phyloP scores from a whole-genome alignment of 768 basidiomycete genomes.

The Mycena olivaceomarginata region DNA sequence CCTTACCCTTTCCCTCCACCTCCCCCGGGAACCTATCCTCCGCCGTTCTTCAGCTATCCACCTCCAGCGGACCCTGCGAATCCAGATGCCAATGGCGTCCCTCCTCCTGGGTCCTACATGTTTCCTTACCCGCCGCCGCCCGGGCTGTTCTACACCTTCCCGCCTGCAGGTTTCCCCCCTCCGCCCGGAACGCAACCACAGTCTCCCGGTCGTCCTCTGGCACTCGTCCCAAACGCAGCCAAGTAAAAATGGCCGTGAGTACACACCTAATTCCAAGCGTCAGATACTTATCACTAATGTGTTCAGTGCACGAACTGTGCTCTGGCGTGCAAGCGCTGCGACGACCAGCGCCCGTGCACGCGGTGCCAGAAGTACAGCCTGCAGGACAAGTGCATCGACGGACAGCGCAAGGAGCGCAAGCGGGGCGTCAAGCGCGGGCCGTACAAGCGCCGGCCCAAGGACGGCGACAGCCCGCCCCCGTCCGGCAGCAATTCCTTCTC shows the following conservation, averaged over 20 bases:
- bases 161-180: slow-evolving; percentile 26
- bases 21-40: slow-evolving; percentile 28
- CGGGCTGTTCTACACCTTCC: slow-evolving; percentile 35
- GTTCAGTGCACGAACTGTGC: slow-evolving; percentile 90
- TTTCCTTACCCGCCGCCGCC: slow-evolving; percentile 39
- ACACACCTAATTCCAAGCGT: background rate
- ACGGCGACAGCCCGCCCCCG: slow-evolving; percentile 42
- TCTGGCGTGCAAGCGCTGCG: slow-evolving; percentile 92
- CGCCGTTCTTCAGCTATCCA: slow-evolving; percentile 39
- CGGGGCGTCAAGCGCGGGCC: slow-evolving; percentile 93
- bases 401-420: slow-evolving; percentile 94
- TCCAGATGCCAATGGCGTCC: slow-evolving; percentile 22
- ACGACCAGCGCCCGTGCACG: slow-evolving; percentile 91
- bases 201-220: slow-evolving; percentile 48
- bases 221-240: slow-evolving; percentile 82
- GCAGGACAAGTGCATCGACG: slow-evolving; percentile 86
- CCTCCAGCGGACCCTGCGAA: slow-evolving; percentile 34
- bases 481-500: background rate
- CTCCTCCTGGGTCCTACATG: slow-evolving; percentile 34
- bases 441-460: slow-evolving; percentile 80
- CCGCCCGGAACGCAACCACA: slow-evolving; percentile 8
- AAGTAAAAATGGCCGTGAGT: slow-evolving; percentile 90
- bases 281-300: background rate
- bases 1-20: slow-evolving; percentile 33
- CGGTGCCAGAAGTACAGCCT: slow-evolving; percentile 94